Conservation (phyloP, 805 yeast genomes). For the Cyberlindnera euphorbiae region DNA sequence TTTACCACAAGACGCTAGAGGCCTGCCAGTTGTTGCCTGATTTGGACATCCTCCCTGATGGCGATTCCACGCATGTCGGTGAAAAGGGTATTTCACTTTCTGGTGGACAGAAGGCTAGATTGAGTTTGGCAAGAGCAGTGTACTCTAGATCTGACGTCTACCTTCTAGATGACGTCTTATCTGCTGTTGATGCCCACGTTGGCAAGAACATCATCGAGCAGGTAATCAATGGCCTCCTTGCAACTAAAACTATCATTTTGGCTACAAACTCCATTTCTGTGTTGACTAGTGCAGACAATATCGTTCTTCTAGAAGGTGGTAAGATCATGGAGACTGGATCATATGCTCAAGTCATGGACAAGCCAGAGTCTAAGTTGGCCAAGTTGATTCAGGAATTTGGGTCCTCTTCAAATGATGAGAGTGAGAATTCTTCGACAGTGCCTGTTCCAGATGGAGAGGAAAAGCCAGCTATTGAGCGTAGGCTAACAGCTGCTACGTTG, state of each 20-base stretch:
- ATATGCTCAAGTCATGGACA: slow-evolving; percentile 42
- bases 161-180: slow-evolving; percentile 58
- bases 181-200: slow-evolving; percentile 74
- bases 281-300: slow-evolving; percentile 62
- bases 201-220: slow-evolving; percentile 77
- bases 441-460: too few species aligned
- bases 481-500: slow-evolving; percentile 3
- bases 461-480: slow-evolving; percentile 3
- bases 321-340: slow-evolving; percentile 61
- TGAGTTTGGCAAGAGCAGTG: slow-evolving; percentile 65
- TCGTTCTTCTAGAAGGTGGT: slow-evolving; percentile 67
- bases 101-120: slow-evolving; percentile 62
- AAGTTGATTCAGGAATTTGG: slow-evolving; percentile 48
- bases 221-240: slow-evolving; percentile 73
- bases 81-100: slow-evolving; percentile 58
- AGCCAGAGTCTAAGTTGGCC: background rate
- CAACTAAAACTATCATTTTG: slow-evolving; percentile 66
- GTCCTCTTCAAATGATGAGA: slow-evolving; percentile 30
- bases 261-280: slow-evolving; percentile 88
- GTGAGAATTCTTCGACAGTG: slow-evolving; percentile 1
- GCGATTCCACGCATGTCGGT: slow-evolving; percentile 79
- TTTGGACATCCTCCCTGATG: slow-evolving; percentile 74
- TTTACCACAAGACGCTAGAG: slow-evolving; percentile 72
- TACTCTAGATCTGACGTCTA: slow-evolving; percentile 56
- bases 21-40: slow-evolving; percentile 88